These are phyloP conservation scores for Cyclotella cryptica DNA, from an alignment of 108 stramenopile genomes.

Conservation along the genomic window DNA sequence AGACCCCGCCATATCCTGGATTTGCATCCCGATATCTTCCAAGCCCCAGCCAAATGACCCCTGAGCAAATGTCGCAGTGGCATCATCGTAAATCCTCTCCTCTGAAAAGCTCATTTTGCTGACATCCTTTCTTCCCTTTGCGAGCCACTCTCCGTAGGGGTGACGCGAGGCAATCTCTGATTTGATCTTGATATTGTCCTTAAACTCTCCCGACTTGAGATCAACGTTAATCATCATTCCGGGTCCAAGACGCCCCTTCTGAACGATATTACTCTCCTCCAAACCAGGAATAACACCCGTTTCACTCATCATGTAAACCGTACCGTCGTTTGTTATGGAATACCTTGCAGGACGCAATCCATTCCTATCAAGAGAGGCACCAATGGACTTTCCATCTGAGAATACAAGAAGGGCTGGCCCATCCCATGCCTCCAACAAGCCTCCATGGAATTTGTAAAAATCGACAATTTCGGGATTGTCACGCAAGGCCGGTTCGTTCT, in stretches of 20 bases:
- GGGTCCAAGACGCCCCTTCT: slow-evolving; percentile 95
- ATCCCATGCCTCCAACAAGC: slow-evolving; percentile 97
- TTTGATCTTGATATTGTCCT: slow-evolving; percentile 95
- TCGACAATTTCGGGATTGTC: slow-evolving; percentile 92
- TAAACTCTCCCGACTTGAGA: slow-evolving; percentile 85
- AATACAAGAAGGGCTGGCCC: slow-evolving; percentile 96
- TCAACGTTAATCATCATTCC: slow-evolving; percentile 98
- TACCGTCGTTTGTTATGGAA: slow-evolving; percentile 91
- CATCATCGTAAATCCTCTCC: slow-evolving; percentile 81
- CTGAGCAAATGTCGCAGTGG: slow-evolving; percentile 84
- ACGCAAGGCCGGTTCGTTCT: slow-evolving; percentile 85
- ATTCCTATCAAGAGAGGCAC: slow-evolving; percentile 92
- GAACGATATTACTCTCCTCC: slow-evolving; percentile 83
- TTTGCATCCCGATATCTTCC: slow-evolving; percentile 98
- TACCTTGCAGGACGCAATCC: slow-evolving; percentile 94
- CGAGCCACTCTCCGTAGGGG: slow-evolving; percentile 91
- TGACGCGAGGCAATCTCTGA: slow-evolving; percentile 91
- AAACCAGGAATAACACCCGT: slow-evolving; percentile 92
- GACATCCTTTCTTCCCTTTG: slow-evolving; percentile 78
- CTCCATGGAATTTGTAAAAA: slow-evolving; percentile 97
- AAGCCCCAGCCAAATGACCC: slow-evolving; percentile 93
- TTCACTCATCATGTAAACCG: slow-evolving; percentile 97
- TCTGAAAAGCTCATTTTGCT: slow-evolving; percentile 47
- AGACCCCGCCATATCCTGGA: slow-evolving; percentile 92
- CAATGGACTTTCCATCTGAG: slow-evolving; percentile 94